Base-by-base conservation (phyloP, 2,329 filamentous ascomycete genomes). In the Scopulariopsis brevicaulis region DNA sequence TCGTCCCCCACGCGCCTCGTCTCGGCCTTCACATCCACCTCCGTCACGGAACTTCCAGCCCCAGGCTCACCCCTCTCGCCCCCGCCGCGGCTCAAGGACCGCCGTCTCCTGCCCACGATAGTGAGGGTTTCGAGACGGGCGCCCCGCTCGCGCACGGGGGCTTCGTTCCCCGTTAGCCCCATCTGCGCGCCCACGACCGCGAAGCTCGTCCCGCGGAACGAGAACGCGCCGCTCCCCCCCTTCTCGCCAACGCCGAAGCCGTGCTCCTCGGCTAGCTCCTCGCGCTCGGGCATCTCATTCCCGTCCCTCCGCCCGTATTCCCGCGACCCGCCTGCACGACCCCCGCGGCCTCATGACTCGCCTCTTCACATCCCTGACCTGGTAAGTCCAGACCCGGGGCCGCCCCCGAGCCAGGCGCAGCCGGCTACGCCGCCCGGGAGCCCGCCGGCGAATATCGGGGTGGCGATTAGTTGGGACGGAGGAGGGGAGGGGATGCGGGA, bases 1-100 rank as follows among this genome's bases (percentile, higher is more conserved):
- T 58, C 56, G 11, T 54, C 35, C 20, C 71, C 70, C 0, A 73
- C 74, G 15, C 74, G 73, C 2, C 65, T 79, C 0, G 73, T 75
- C 0, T 70, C 75, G 0, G 64, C 68, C 0, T 59, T 64, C 8
- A 61, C 28, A 8, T 32, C 2, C 69, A 69, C 0, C 62, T 40
- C 46, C 37, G 10, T 32, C 34, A n/a, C 20, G 37, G 24, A n/a
- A n/a, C 4, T 14, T 6, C 37, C 35, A 6, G 12, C 51, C 18
- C 25, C 51, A 7, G 15, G 51, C 51, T 18, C 32, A 37, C 28
- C 57, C 1, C 32, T 76, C 25, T 77, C 73, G 0, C 77, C 78
- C 1, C 78, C 78, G 0, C 72, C 73, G 1, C 73, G 77, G 20
- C 71, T 81, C 1, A 70, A 74, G 56, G 76, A 80, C 55, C 72